Evolutionary conservation across 2,329 filamentous ascomycete genomes (phyloP).

Genomic region (Trichoderma oligosporum): DNA sequence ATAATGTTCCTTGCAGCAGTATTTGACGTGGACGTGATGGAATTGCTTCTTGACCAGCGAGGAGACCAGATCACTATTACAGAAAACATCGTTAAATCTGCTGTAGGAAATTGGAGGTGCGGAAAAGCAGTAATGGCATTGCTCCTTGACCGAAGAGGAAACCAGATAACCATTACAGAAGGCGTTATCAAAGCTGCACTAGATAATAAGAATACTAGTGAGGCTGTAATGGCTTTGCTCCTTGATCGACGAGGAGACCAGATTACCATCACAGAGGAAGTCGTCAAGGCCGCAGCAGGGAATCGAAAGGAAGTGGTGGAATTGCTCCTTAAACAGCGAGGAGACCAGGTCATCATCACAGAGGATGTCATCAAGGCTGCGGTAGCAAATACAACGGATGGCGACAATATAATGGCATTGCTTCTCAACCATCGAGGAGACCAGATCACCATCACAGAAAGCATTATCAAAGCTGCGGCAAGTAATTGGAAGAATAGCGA

Average conservation of each 20-base stretch:
- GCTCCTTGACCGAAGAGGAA: slow-evolving; percentile 12
- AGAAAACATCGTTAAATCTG: no score
- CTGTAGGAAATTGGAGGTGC: slow-evolving; percentile 5
- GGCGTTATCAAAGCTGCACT: not conserved
- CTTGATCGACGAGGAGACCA: no score
- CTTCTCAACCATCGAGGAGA: slow-evolving; percentile 16
- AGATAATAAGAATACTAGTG: not conserved
- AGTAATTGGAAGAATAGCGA: not conserved
- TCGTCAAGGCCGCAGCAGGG: not conserved
- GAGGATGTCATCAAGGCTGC: no score
- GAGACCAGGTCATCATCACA: not conserved
- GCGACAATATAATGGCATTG: slow-evolving; percentile 13
- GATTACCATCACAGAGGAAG: not conserved
- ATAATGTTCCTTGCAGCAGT: not conserved
- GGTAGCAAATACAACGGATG: slow-evolving; percentile 8
- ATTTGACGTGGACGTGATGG: not conserved
- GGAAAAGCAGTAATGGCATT: slow-evolving; percentile 16
- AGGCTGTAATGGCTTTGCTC: slow-evolving; percentile 12
- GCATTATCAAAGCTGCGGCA: not conserved
- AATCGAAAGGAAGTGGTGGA: not conserved
- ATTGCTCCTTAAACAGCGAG: not conserved
- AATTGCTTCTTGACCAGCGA: not conserved
- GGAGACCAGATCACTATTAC: not conserved
- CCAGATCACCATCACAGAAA: slow-evolving; percentile 17
- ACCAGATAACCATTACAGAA: slow-evolving; percentile 17